Conservation (phyloP, 2,329 filamentous ascomycete species). For the Fusarium sp. region DNA sequence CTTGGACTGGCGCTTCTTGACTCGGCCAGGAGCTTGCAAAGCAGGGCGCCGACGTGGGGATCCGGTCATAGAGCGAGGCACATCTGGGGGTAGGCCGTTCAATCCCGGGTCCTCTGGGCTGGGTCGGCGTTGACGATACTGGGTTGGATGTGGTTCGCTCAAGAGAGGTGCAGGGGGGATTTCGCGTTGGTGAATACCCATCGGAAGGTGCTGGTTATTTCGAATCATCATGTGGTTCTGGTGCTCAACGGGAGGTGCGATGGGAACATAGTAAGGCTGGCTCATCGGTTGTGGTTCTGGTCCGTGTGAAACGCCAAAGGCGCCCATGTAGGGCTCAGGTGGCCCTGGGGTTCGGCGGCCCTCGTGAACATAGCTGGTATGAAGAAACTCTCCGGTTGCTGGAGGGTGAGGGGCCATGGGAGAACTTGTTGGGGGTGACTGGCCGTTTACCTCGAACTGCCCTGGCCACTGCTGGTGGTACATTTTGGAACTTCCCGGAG, state of each 20-base stretch:
- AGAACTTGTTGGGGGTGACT: constrained; percentile 57
- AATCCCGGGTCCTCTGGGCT: constrained; percentile 38
- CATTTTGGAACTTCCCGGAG: constrained; percentile 60
- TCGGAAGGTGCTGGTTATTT: constrained; percentile 33
- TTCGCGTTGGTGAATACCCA: constrained; percentile 44
- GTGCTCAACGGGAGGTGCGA: constrained; percentile 42
- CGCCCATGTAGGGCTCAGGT: constrained; percentile 52
- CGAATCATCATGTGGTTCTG: constrained; percentile 46
- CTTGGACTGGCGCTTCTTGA: constrained; percentile 46
- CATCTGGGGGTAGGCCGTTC: constrained; percentile 16
- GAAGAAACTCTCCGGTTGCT: constrained; percentile 51
- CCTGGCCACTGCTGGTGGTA: constrained; percentile 54
- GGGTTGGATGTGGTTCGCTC: constrained; percentile 38
- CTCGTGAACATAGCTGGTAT: constrained; percentile 52
- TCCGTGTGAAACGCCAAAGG: constrained; percentile 51
- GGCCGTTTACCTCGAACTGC: constrained; percentile 56
- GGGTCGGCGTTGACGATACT: constrained; percentile 42
- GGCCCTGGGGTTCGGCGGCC: constrained; percentile 54
- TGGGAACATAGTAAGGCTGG: constrained; percentile 47
- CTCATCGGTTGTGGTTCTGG: constrained; percentile 42
- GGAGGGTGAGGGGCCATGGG: constrained; percentile 57
- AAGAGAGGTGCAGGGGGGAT: constrained; percentile 40
- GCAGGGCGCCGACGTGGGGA: constrained; percentile 45
- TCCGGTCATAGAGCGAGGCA: constrained; percentile 39
- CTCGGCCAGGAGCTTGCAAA: constrained; percentile 36